Conservation (phyloP, 169 alveolate genomes). For the Eimeria falciformis region DNA sequence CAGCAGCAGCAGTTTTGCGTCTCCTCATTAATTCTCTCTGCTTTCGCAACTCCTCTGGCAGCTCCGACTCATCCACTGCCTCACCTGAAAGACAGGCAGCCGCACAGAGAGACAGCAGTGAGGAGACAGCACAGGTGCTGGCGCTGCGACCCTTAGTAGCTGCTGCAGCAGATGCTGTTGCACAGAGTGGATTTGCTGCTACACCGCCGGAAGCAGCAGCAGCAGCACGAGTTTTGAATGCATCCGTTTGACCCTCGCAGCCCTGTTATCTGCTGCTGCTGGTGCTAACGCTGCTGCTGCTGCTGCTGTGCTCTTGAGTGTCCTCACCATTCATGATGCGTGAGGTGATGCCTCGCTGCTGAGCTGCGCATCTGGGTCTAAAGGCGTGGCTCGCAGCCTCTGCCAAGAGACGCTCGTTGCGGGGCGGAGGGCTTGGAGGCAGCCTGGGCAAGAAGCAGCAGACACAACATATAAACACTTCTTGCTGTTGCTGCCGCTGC, state of each 20-base stretch:
- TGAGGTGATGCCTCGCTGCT: constrained; percentile 54
- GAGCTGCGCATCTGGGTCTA: constrained; percentile 32
- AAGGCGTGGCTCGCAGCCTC: constrained; percentile 46
- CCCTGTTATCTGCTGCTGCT: background rate
- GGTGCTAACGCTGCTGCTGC: background rate
- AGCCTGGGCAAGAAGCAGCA: background rate
- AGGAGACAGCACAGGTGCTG: background rate
- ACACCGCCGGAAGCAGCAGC: background rate
- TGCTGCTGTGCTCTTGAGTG: background rate
- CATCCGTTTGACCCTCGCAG: background rate
- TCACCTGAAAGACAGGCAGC: constrained; percentile 36
- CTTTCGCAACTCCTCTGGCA: constrained; percentile 73
- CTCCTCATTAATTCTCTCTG: constrained; percentile 70
- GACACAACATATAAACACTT: background rate
- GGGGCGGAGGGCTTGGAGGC: constrained; percentile 68
- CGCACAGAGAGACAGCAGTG: background rate
- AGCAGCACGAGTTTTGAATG: background rate
- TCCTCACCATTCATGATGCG: constrained; percentile 61
- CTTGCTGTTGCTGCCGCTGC: constrained; percentile 43
- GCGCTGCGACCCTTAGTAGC: background rate
- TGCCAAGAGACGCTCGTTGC: constrained; percentile 60
- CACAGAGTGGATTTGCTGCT: background rate
- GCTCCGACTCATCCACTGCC: constrained; percentile 61
- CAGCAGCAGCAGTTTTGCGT: constrained; percentile 65
- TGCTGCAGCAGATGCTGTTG: background rate